A percentile compares a stretch with the other conserved stretches of the same genome.
Evolutionary conservation across 139 green algal species (phyloP).

Genomic region (Edaphochlamys debaryana): DNA sequence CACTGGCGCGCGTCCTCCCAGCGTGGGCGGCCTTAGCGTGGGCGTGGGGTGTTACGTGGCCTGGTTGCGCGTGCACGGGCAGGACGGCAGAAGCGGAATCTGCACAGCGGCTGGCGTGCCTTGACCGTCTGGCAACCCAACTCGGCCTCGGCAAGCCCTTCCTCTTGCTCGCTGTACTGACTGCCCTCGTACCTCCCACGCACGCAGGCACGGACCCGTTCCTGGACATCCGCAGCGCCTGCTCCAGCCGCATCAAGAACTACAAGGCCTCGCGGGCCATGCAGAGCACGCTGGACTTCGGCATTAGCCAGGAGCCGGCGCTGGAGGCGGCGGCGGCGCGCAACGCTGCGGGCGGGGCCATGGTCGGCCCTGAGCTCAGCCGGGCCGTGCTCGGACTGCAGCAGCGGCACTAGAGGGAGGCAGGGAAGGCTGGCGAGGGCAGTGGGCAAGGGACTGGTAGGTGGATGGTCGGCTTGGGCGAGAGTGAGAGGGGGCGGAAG

Average conservation of each 20-base stretch:
- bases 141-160: too few relatives aligned
- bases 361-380: constrained; percentile 26
- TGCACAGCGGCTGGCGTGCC: neutral
- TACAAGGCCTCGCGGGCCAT: constrained; percentile 38
- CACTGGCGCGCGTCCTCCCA: neutral
- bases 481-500: too few relatives aligned
- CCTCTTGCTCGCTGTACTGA: too few relatives aligned
- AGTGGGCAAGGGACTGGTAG: too few relatives aligned
- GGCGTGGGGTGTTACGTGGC: too few relatives aligned
- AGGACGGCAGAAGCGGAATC: neutral
- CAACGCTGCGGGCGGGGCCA: neutral
- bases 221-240: constrained; percentile 49
- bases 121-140: too few relatives aligned
- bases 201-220: constrained; percentile 42
- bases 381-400: constrained; percentile 27
- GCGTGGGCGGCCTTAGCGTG: too few relatives aligned
- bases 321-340: constrained; percentile 23
- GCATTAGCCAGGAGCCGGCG: constrained; percentile 28
- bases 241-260: constrained; percentile 50
- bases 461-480: too few relatives aligned
- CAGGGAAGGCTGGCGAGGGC: too few relatives aligned
- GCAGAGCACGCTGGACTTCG: constrained; percentile 22
- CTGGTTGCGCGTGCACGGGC: neutral
- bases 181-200: too few relatives aligned
- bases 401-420: neutral